These are phyloP conservation scores for Pugionium cornutum DNA, from an alignment of 345 rosid genomes.

Conservation along the genomic window DNA sequence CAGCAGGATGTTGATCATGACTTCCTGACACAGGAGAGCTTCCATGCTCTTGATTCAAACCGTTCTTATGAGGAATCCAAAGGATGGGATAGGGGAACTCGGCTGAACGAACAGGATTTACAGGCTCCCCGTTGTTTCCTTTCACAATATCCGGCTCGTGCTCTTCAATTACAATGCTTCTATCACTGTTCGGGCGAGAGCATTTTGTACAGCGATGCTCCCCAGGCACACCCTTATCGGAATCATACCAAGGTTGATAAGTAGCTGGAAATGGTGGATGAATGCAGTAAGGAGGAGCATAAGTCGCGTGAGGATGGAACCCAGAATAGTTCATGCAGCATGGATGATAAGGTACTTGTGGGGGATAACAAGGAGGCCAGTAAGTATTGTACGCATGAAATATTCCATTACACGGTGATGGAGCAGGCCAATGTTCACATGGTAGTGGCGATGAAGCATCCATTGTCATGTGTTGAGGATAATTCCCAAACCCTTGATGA, in stretches of 20 bases:
- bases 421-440: conserved; percentile 43
- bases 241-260: conserved; percentile 42
- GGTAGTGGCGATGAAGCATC: conserved; percentile 17
- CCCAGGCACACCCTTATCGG: conserved; percentile 40
- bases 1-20: conserved; percentile 7
- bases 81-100: conserved; percentile 47
- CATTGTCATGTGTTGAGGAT: conserved; percentile 35
- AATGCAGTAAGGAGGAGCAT: conserved; percentile 36
- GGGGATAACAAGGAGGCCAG: conserved; percentile 44
- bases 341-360: conserved; percentile 37
- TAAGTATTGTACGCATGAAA: conserved; percentile 40
- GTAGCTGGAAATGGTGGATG: conserved; percentile 33
- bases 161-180: conserved; percentile 55
- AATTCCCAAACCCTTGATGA: conserved; percentile 40
- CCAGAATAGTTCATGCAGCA: conserved; percentile 40
- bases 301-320: conserved; percentile 30
- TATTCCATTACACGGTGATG: conserved; percentile 40
- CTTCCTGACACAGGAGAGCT: conserved; percentile 30
- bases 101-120: conserved; percentile 34
- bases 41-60: conserved; percentile 32
- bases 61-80: conserved; percentile 51
- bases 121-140: conserved; percentile 29
- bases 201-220: conserved; percentile 48
- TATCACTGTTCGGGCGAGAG: conserved; percentile 40
- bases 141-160: conserved; percentile 45